Conservation (phyloP, 306 rosid genomes). For the Geum urbanum region DNA sequence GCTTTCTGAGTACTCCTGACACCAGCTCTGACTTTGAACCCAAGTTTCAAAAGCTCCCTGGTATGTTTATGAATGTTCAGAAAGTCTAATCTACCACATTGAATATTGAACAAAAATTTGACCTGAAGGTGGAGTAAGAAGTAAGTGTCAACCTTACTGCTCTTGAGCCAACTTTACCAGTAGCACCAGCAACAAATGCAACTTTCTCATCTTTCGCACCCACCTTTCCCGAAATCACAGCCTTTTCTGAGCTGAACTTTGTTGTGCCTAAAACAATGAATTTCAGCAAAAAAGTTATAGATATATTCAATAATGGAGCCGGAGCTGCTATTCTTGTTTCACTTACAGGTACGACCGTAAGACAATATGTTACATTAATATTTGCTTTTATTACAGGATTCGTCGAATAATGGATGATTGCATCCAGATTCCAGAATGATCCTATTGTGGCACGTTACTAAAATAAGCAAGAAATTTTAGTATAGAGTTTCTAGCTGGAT, state of each 20-base stretch:
- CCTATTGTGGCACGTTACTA: too few species aligned
- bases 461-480: too few species aligned
- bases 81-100: conserved; percentile 11
- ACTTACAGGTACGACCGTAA: too few species aligned
- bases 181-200: conserved; percentile 98
- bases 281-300: too few species aligned
- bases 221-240: conserved; percentile 36
- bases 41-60: conserved; percentile 98
- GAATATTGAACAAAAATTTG: conserved; percentile 7
- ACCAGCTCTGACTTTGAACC: conserved; percentile 85
- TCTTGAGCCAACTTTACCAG: conserved; percentile 93
- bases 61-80: conserved; percentile 20
- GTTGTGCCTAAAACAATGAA: conserved; percentile 43
- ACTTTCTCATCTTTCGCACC: conserved; percentile 58
- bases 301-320: too few species aligned
- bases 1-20: conserved; percentile 75
- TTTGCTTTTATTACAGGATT: too few species aligned
- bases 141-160: conserved; percentile 66
- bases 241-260: conserved; percentile 33
- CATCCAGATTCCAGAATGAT: too few species aligned
- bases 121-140: conserved; percentile 5
- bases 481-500: too few species aligned
- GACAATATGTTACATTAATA: too few species aligned
- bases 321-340: too few species aligned
- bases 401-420: too few species aligned